phyloP scores from a whole-genome alignment of 2,329 filamentous ascomycete genomes.

The Ascochyta koolunga region DNA sequence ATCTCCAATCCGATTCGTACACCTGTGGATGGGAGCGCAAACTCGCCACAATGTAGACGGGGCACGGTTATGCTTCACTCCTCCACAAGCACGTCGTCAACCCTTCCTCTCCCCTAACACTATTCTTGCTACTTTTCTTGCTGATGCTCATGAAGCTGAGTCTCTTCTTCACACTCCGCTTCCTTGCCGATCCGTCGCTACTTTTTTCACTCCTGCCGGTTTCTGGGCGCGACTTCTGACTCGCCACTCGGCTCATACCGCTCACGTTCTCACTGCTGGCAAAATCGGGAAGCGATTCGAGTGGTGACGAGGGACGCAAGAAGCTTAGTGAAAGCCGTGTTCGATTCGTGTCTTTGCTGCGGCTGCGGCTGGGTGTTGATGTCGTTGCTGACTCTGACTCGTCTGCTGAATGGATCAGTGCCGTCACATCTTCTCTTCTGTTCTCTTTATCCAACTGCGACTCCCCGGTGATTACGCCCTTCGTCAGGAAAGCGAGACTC shows the following conservation, averaged over 20 bases:
- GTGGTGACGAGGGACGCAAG: slow-evolving; percentile 36
- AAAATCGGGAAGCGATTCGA: slow-evolving; percentile 38
- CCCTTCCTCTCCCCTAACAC: slow-evolving; percentile 39
- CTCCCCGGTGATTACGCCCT: slow-evolving; percentile 40
- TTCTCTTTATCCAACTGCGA: slow-evolving; percentile 27
- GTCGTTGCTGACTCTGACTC: slow-evolving; percentile 29
- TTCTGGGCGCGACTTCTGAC: slow-evolving; percentile 32
- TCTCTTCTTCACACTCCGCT: slow-evolving; percentile 71
- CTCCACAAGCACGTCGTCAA: slow-evolving; percentile 41
- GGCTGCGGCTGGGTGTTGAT: slow-evolving; percentile 35
- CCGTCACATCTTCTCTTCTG: slow-evolving; percentile 16
- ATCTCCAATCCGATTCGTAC: background rate
- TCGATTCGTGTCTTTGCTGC: slow-evolving; percentile 39
- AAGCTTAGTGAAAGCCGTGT: slow-evolving; percentile 41
- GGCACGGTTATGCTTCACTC: slow-evolving; percentile 26
- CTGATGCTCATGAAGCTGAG: slow-evolving; percentile 79
- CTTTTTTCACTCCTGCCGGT: slow-evolving; percentile 50
- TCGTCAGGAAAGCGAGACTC: slow-evolving; percentile 47
- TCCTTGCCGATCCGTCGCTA: slow-evolving; percentile 53
- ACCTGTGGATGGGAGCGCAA: background rate
- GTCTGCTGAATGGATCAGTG: slow-evolving; percentile 19
- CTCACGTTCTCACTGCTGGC: slow-evolving; percentile 17
- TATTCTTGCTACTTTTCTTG: slow-evolving; percentile 68
- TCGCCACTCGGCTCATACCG: slow-evolving; percentile 14
- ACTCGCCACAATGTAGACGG: no score